A percentile compares a stretch with the other conserved stretches of the same genome.
Conservation (phyloP, 1,284 basidiomycete genomes). For the Amylostereum areolatum region DNA sequence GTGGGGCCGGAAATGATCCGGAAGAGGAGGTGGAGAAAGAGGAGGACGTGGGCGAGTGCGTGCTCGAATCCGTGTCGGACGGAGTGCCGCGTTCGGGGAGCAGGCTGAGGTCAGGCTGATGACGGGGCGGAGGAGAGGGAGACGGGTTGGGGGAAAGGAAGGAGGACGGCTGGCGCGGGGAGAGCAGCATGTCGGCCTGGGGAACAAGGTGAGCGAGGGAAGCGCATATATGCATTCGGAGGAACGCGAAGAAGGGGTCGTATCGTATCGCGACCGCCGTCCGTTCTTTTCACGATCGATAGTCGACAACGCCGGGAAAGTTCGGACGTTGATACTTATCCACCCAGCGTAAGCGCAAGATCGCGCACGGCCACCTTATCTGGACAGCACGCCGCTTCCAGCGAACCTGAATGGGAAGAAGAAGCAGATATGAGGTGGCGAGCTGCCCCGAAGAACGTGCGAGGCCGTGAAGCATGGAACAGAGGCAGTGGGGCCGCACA, state of each 20-base stretch:
- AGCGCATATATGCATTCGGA: background rate
- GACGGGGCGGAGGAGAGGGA: conserved; percentile 4
- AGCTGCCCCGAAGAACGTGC: too few species aligned
- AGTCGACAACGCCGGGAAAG: background rate
- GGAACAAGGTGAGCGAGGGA: too few species aligned
- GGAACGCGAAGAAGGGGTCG: background rate
- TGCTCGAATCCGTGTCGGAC: background rate
- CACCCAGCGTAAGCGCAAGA: too few species aligned
- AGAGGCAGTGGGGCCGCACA: too few species aligned
- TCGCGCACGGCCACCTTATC: too few species aligned
- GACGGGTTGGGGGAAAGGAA: background rate
- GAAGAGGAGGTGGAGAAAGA: background rate
- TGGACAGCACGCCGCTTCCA: too few species aligned
- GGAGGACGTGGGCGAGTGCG: background rate
- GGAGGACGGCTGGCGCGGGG: background rate
- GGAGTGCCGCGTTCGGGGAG: too few species aligned
- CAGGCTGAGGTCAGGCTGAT: background rate
- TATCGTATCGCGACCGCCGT: too few species aligned
- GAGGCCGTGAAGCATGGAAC: too few species aligned
- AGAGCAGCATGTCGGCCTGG: background rate
- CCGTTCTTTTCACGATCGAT: background rate
- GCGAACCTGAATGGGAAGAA: too few species aligned
- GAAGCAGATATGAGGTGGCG: too few species aligned
- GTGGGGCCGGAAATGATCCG: background rate
- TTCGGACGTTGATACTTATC: too few species aligned